phyloP scores from a whole-genome alignment of 768 basidiomycete species.

The Boletus speciosus region DNA sequence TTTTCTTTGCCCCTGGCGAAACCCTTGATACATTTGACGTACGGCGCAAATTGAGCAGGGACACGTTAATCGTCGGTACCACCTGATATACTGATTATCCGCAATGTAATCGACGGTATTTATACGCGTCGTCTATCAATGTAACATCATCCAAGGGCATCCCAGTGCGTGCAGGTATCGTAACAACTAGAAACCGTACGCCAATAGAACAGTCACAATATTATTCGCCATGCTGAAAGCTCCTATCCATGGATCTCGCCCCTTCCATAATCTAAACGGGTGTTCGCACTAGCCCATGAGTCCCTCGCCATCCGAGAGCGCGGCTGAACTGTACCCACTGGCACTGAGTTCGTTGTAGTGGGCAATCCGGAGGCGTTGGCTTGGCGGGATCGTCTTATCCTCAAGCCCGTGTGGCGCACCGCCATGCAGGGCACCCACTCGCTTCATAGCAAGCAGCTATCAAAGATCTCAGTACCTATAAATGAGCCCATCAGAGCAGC shows the following conservation, averaged over 20 bases:
- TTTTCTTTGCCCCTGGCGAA: too few species aligned
- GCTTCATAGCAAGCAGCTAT: constrained; percentile 45
- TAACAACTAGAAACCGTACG: constrained; percentile 1
- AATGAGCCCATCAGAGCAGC: background rate
- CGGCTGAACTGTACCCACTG: constrained; percentile 53
- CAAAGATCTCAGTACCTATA: constrained; percentile 1
- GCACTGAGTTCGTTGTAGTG: constrained; percentile 52
- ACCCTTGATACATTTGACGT: too few species aligned
- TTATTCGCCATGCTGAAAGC: constrained; percentile 6
- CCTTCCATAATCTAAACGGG: background rate
- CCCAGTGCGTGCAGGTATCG: constrained; percentile 12
- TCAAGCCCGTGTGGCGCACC: constrained; percentile 53
- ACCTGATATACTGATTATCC: too few species aligned
- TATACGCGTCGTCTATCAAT: background rate
- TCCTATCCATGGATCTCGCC: background rate
- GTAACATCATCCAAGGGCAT: constrained; percentile 4
- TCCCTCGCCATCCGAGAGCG: constrained; percentile 57
- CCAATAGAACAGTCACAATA: background rate
- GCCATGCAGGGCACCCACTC: constrained; percentile 52
- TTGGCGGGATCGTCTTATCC: constrained; percentile 67
- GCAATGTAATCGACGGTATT: background rate
- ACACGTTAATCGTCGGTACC: background rate
- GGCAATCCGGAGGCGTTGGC: constrained; percentile 67
- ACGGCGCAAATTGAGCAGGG: background rate
- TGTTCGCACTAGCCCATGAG: constrained; percentile 34